Base-by-base conservation (phyloP, 495 filamentous ascomycete species). In the Lichina pygmaea region DNA sequence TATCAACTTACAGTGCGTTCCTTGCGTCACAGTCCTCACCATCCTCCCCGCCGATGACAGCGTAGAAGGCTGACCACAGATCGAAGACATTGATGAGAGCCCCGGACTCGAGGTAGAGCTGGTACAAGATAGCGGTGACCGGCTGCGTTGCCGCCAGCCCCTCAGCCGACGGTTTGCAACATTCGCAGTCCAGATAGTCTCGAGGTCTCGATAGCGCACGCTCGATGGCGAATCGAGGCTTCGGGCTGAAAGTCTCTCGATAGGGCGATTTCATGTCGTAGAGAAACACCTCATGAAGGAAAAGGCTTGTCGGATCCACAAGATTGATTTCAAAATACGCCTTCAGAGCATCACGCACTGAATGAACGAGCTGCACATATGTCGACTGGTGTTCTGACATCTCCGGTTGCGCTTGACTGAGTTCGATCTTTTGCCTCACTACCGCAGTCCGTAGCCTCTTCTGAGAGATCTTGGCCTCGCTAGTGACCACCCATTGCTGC, bases 51-150 rank as follows among this genome's bases (percentile, higher is more conserved):
- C 75, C 74, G 40, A 86, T 65, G 8, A 92, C 72, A 6, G 72
- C 73, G 48, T 73, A 68, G 56, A 92, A 95, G 2, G 89, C 83
- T 17, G 77, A 71, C 83, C 82, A 93, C 17, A 97, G 58, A 59
- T 97, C 89, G 40, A 74, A 74, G 6, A 81, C 73, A 55, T 97
- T 97, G 53, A 97, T 75, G 42, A 93, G 58, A 6, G 76, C 68
- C 6, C 86, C 86, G 0, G 85, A 80, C 60, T 95, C 86, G 13
- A 86, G 68, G 57, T 92, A 94, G 31, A 94, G 62, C 48, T 91
- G 82, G 60, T 93, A 97, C 48, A 95, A 52, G 13, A 93, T 78
- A 2, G 84, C 70, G 12, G 77, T 78, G 11, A 81, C 62, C 10
- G 91, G 86, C 51, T 86, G 71, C 7, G 73, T 79, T 7, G 72